Evolutionary conservation across 139 green algal genomes (phyloP).

Genomic region (Yamagishiella unicocca): DNA sequence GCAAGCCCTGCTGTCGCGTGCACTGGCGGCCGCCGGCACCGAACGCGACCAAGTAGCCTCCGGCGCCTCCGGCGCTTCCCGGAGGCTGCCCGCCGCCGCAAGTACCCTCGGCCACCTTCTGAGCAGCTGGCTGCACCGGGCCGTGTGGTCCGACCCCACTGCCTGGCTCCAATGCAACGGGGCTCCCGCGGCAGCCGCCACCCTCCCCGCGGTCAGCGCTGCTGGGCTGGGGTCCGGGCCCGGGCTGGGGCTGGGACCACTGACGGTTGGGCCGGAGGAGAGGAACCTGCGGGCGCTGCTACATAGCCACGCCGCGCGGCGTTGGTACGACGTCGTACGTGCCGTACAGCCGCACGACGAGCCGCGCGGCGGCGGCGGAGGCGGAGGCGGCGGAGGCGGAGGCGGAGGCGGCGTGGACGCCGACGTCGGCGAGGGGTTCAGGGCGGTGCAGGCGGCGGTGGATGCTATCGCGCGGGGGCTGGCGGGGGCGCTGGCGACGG

Average conservation of each 20-base stretch:
- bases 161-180: too few species aligned
- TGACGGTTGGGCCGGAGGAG: neutral
- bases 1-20: too few species aligned
- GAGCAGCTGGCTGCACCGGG: neutral
- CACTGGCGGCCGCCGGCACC: too few species aligned
- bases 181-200: neutral
- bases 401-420: neutral
- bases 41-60: too few species aligned
- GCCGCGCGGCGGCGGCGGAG: neutral
- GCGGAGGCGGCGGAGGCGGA: neutral
- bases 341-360: neutral
- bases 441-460: neutral
- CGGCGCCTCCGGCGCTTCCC: too few species aligned
- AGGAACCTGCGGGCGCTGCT: neutral
- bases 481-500: neutral
- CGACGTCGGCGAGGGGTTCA: neutral
- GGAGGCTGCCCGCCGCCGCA: too few species aligned
- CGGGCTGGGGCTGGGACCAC: neutral
- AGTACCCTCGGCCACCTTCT: neutral
- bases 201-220: neutral
- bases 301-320: neutral
- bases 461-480: neutral
- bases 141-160: conserved; percentile 1
- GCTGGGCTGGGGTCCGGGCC: neutral
- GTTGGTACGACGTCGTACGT: conserved; percentile 20